These are phyloP conservation scores for Quercus berberidifolia DNA, from an alignment of 306 rosid species.

Conservation along the genomic window DNA sequence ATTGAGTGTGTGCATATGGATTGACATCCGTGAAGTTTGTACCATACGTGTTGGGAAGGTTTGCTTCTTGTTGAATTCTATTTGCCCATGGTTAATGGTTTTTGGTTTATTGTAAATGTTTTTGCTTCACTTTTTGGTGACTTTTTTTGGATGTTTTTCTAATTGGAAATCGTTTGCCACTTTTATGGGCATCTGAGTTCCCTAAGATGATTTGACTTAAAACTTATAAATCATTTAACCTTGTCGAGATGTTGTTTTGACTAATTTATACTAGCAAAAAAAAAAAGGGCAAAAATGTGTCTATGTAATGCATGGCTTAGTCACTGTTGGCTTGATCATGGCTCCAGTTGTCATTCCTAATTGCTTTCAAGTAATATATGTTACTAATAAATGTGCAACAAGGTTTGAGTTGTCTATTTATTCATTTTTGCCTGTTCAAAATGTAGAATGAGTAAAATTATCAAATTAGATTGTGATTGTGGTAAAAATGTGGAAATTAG, in stretches of 20 bases:
- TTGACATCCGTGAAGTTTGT: conserved; percentile 89
- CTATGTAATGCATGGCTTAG: background rate
- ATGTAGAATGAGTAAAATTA: background rate
- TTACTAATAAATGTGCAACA: too few species aligned
- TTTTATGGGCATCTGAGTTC: background rate
- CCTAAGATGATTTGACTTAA: background rate
- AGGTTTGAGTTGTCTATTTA: background rate
- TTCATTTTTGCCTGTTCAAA: background rate
- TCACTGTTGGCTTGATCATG: background rate
- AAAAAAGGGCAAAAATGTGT: background rate
- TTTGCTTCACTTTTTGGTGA: background rate
- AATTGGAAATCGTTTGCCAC: background rate
- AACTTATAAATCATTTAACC: background rate
- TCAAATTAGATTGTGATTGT: background rate
- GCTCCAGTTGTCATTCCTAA: too few species aligned
- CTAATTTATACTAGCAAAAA: background rate
- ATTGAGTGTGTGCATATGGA: conserved; percentile 39
- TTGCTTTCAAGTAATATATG: background rate
- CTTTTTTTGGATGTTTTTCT: background rate
- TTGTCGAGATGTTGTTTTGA: background rate
- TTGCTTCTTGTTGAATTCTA: conserved; percentile 6
- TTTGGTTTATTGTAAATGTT: background rate
- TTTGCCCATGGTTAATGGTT: background rate
- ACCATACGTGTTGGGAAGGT: conserved; percentile 98
- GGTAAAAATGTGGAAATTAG: background rate